Percentiles rank a stretch among this genome's conserved stretches.
These are phyloP conservation scores for Spathaspora sp. DNA, from an alignment of 1,139 yeast species.

Conservation along the genomic window DNA sequence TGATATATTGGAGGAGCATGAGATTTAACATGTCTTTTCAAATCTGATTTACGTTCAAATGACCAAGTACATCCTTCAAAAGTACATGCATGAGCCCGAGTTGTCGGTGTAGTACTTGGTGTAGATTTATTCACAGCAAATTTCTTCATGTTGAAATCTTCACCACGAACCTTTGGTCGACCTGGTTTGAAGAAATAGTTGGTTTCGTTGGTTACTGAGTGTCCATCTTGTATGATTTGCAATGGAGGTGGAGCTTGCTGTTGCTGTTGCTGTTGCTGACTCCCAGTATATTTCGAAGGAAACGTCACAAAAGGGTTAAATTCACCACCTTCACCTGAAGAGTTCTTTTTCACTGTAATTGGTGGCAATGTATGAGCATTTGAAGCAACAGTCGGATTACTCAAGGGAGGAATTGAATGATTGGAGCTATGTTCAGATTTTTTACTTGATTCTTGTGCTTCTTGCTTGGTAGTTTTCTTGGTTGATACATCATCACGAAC, in stretches of 20 bases:
- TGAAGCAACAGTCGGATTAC: neutral
- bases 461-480: neutral
- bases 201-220: neutral
- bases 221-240: neutral
- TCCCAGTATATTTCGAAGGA: neutral
- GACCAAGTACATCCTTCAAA: constrained; percentile 63
- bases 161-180: neutral
- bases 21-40: constrained; percentile 62
- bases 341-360: neutral
- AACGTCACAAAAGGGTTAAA: constrained; percentile 3
- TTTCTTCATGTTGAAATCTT: neutral
- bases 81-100: constrained; percentile 45
- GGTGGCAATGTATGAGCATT: neutral
- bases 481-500: neutral
- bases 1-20: constrained; percentile 64
- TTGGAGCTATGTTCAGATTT: neutral
- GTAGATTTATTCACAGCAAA: neutral
- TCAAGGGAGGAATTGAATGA: neutral
- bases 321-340: neutral
- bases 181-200: constrained; percentile 3
- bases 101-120: neutral
- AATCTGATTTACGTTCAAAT: constrained; percentile 64
- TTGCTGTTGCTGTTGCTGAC: neutral
- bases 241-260: neutral
- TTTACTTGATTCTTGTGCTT: neutral